phyloP scores from a whole-genome alignment of 768 basidiomycete species.

The Gelatoporia subvermispora region DNA sequence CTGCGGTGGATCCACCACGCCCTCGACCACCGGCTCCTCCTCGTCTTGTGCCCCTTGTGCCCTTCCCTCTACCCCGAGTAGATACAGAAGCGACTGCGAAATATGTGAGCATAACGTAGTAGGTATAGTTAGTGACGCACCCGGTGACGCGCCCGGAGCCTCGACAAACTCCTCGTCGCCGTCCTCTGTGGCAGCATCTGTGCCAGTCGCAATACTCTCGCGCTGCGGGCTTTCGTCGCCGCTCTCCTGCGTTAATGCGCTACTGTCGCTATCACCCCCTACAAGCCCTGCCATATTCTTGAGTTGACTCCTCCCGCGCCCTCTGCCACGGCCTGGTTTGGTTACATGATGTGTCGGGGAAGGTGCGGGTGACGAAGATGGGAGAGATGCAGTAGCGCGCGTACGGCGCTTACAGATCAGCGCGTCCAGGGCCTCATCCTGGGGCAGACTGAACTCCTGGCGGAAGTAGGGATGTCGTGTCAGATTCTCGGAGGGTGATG shows the following conservation, averaged over 20 bases:
- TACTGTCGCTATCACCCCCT: constrained; percentile 80
- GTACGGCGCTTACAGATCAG: constrained; percentile 60
- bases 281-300: constrained; percentile 66
- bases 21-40: constrained; percentile 26
- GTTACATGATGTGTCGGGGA: constrained; percentile 29
- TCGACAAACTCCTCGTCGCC: constrained; percentile 63
- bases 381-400: constrained; percentile 57
- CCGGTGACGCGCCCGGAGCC: constrained; percentile 53
- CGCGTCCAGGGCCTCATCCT: constrained; percentile 54
- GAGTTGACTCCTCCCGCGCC: constrained; percentile 41
- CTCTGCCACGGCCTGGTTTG: constrained; percentile 35
- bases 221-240: constrained; percentile 61
- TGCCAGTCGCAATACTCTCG: constrained; percentile 66
- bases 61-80: constrained; percentile 21
- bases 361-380: constrained; percentile 53
- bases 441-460: constrained; percentile 59
- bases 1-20: constrained; percentile 22
- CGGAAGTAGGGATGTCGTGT: constrained; percentile 68
- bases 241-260: constrained; percentile 78
- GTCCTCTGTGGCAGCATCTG: constrained; percentile 66
- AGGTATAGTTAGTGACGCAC: constrained; percentile 30
- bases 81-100: constrained; percentile 11
- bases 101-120: neutral
- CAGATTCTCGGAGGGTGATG: constrained; percentile 67
- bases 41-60: constrained; percentile 23